Base-by-base conservation (phyloP, 495 filamentous ascomycete species). In the Neurospora discreta region DNA sequence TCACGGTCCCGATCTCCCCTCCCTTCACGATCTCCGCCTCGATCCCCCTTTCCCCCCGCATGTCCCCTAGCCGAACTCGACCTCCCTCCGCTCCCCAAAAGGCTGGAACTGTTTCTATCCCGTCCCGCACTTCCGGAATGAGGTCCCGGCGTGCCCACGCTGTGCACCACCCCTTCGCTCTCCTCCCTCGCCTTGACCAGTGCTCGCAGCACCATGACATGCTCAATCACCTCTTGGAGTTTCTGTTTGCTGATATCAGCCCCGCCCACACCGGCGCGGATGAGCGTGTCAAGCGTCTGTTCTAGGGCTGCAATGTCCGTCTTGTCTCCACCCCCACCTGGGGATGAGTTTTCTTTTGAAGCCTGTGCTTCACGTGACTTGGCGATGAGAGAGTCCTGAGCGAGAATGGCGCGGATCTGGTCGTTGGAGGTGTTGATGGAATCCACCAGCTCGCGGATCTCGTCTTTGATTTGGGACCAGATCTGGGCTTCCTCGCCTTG, bases 171-270 rank as follows among this genome's bases (percentile, higher is more conserved):
- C 3, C 52, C 52, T 18, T 89, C 86, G 71, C 71, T 23, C 16
- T 89, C 88, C 74, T 91, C 88, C 77, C 89, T 89, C 38, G 86
- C 87, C 74, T 85, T 83, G 8, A 82, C 80, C 16, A 85, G 74
- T 13, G 82, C 84, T 36, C 79, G 72, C 15, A 86, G 69, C 15
- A 86, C 77, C 30, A 81, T 85, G 70, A 84, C 77, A 52, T 83
- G 81, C 70, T 86, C 84, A 30, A 83, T 81, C 1, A 82, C 76
- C 3, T 80, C 79, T 30, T 80, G 76, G 26, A 84, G 78, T 9
- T 74, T 71, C 68, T 78, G 78, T 20, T 80, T 78, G 3, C 79
- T 78, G 0, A 69, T 18, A 70, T 86, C 84, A 72, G 83, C 76
- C 3, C 72, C 69, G 70, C 82, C 84, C 36, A 85, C 84, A 1